phyloP scores from a whole-genome alignment of 1,284 basidiomycete species.

The Ustilago nuda region DNA sequence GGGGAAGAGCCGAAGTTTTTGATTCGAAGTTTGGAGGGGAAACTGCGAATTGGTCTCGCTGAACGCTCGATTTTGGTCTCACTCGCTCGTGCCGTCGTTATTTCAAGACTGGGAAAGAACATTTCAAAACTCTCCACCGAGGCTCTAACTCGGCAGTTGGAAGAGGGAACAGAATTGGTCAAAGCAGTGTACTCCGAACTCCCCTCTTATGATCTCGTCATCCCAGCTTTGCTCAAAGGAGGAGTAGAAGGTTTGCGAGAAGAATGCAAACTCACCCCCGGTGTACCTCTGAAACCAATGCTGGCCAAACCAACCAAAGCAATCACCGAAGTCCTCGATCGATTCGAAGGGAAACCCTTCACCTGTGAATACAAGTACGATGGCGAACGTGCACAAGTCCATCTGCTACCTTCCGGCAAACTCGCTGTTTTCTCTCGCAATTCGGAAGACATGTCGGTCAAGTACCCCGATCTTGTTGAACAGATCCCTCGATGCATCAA shows the following conservation, averaged over 20 bases:
- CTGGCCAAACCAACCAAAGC: conserved; percentile 99
- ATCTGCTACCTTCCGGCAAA: conserved; percentile 44
- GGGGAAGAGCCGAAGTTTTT: conserved; percentile 92
- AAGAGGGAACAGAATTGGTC: conserved; percentile 81
- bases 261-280: conserved; percentile 89
- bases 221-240: conserved; percentile 87
- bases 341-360: conserved; percentile 94
- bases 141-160: conserved; percentile 79
- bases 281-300: conserved; percentile 97
- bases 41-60: conserved; percentile 95
- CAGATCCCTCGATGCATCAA: conserved; percentile 81
- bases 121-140: conserved; percentile 75
- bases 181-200: conserved; percentile 96
- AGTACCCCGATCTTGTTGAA: conserved; percentile 96
- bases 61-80: conserved; percentile 79
- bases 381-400: conserved; percentile 88
- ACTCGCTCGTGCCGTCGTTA: conserved; percentile 62
- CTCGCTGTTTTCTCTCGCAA: conserved; percentile 94
- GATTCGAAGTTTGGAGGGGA: conserved; percentile 93
- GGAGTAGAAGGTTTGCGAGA: conserved; percentile 80
- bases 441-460: conserved; percentile 99
- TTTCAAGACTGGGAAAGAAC: conserved; percentile 71
- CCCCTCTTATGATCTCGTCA: conserved; percentile 90
- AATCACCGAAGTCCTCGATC: conserved; percentile 96
- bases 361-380: conserved; percentile 99